Evolutionary conservation across 495 filamentous ascomycete species (phyloP).

Genomic region (Parathielavia hyrcaniae): DNA sequence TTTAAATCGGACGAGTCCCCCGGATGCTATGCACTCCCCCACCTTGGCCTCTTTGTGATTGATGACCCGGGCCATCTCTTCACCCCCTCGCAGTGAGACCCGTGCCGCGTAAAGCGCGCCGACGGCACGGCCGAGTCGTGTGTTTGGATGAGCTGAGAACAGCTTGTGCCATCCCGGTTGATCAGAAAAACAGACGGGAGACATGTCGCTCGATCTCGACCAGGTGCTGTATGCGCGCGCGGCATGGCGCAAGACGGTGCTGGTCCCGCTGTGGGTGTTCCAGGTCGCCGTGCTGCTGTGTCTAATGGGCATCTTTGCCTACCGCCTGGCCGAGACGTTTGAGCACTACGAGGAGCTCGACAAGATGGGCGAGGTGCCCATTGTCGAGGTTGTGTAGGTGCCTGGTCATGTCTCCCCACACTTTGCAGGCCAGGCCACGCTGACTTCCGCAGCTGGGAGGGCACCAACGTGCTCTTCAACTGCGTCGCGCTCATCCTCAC

Average conservation of each 20-base stretch:
- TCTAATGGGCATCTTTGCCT: slow-evolving; percentile 45
- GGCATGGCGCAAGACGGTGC: slow-evolving; percentile 36
- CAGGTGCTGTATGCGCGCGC: slow-evolving; percentile 41
- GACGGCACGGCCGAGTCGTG: not conserved
- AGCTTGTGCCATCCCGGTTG: too few species aligned
- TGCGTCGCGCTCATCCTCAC: slow-evolving; percentile 38
- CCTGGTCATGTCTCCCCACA: not conserved
- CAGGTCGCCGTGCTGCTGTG: slow-evolving; percentile 37
- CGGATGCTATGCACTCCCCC: not conserved
- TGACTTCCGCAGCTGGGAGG: slow-evolving; percentile 38
- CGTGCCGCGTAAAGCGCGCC: slow-evolving; percentile 1
- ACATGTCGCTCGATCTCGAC: slow-evolving; percentile 34
- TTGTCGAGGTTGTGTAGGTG: slow-evolving; percentile 45
- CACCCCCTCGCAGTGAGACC: not conserved
- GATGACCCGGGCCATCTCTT: not conserved
- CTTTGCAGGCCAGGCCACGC: too few species aligned
- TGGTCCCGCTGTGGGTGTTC: slow-evolving; percentile 39
- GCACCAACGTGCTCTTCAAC: slow-evolving; percentile 40
- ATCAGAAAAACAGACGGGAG: not conserved
- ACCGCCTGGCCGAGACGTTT: slow-evolving; percentile 40
- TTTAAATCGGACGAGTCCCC: slow-evolving; percentile 1
- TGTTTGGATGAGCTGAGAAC: not conserved
- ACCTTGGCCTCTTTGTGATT: not conserved
- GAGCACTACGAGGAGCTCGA: slow-evolving; percentile 36
- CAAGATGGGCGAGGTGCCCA: slow-evolving; percentile 31